These are phyloP conservation scores for Porcisia hertigi DNA, from an alignment of 208 protist genomes.

Conservation along the genomic window DNA sequence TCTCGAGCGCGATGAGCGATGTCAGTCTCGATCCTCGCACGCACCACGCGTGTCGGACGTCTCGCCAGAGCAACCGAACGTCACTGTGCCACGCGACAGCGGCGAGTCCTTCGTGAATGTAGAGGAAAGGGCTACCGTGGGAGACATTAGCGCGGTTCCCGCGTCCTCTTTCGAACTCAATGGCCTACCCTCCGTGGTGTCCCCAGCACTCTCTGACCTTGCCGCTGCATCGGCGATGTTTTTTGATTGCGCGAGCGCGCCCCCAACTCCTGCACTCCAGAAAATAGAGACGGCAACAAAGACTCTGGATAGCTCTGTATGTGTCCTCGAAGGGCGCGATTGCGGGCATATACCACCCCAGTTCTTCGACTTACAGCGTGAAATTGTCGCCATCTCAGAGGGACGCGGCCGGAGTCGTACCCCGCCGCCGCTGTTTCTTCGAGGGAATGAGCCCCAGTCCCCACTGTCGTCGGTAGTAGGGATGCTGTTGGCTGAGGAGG, in stretches of 20 bases:
- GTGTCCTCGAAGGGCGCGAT: not conserved
- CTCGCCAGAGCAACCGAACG: not conserved
- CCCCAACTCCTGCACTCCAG: constrained; percentile 33
- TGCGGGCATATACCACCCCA: constrained; percentile 32
- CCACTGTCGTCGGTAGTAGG: not conserved
- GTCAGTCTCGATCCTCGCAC: constrained; percentile 13
- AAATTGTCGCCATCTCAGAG: constrained; percentile 43
- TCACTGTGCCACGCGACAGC: not conserved
- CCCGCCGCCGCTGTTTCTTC: constrained; percentile 9
- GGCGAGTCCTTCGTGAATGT: not conserved
- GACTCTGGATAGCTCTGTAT: not conserved
- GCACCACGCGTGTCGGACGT: not conserved
- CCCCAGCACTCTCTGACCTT: constrained; percentile 24
- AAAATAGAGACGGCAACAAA: not conserved
- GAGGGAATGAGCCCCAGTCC: constrained; percentile 5
- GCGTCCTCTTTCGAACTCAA: not conserved
- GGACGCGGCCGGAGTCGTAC: constrained; percentile 31
- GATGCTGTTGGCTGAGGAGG: not conserved
- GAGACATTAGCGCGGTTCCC: not conserved
- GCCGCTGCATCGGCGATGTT: constrained; percentile 41
- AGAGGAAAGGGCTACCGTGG: no score
- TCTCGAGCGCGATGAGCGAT: constrained; percentile 20
- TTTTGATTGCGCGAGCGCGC: constrained; percentile 55
- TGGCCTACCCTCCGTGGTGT: not conserved
- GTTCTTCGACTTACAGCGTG: constrained; percentile 47